These are phyloP conservation scores for Boehmeria nivea DNA, from an alignment of 306 rosid species.

Conservation along the genomic window DNA sequence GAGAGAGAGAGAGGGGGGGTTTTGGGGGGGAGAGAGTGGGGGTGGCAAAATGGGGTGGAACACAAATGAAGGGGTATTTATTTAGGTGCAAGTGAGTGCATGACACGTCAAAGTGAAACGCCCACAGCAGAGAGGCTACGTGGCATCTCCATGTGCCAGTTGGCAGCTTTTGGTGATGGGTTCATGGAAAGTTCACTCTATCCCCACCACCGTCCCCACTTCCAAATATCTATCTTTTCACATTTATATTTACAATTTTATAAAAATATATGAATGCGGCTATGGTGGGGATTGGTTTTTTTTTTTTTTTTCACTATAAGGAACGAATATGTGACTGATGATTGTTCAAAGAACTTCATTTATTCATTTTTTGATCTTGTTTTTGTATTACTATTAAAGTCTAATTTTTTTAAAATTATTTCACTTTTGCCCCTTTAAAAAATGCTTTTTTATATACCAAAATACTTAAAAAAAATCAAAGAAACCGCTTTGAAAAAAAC, in stretches of 20 bases:
- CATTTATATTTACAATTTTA: no score
- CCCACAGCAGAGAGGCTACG: constrained; percentile 33
- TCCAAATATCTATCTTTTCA: constrained; percentile 7
- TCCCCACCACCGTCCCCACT: constrained; percentile 6
- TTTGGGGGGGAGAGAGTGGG: constrained; percentile 6
- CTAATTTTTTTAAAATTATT: no score
- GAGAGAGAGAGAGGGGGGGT: constrained; percentile 9
- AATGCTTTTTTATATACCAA: no score
- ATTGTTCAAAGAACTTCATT: no score
- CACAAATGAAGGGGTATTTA: constrained; percentile 39
- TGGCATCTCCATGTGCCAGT: constrained; percentile 34
- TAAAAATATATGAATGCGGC: background rate
- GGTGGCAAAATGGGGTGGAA: constrained; percentile 1
- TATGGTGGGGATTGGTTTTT: no score
- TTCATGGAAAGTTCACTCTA: background rate
- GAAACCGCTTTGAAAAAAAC: no score
- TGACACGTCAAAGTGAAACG: constrained; percentile 51
- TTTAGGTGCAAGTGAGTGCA: constrained; percentile 30
- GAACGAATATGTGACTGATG: no score
- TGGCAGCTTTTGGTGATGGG: constrained; percentile 22
- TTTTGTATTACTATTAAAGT: no score
- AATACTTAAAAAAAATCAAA: no score
- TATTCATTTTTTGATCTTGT: no score
- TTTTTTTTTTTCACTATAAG: no score
- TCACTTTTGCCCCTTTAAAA: no score